phyloP scores from a whole-genome alignment of 495 filamentous ascomycete species.

The Penicillium canariense region DNA sequence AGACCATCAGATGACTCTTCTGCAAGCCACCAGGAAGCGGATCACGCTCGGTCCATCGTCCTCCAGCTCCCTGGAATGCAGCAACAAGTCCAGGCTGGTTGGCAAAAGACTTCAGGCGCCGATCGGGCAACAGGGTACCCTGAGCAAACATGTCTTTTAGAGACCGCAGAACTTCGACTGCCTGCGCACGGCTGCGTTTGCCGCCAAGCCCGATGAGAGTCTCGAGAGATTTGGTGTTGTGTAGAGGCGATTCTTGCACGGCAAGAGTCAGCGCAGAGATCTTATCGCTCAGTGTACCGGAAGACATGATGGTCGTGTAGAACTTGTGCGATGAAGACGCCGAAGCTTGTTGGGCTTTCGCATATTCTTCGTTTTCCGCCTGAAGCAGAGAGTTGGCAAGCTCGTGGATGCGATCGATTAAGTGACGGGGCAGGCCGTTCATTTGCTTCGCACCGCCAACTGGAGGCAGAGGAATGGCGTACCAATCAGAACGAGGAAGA shows the following conservation, averaged over 20 bases:
- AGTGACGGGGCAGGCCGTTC: constrained; percentile 49
- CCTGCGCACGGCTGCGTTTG: constrained; percentile 91
- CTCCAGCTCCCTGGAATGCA: constrained; percentile 55
- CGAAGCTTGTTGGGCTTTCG: constrained; percentile 46
- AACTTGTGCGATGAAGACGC: constrained; percentile 86
- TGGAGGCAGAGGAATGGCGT: constrained; percentile 60
- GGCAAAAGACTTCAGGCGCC: constrained; percentile 76
- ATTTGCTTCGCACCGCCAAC: constrained; percentile 50
- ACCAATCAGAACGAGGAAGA: constrained; percentile 82
- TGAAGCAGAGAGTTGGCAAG: constrained; percentile 74
- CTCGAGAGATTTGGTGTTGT: constrained; percentile 85
- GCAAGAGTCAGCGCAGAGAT: constrained; percentile 90
- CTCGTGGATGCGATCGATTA: constrained; percentile 69
- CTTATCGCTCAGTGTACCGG: constrained; percentile 94
- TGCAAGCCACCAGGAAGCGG: constrained; percentile 67
- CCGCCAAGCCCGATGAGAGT: constrained; percentile 73
- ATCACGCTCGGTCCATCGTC: constrained; percentile 63
- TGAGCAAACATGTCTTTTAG: constrained; percentile 91
- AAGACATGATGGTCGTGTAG: constrained; percentile 93
- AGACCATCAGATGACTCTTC: constrained; percentile 73
- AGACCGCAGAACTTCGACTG: constrained; percentile 84
- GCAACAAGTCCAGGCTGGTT: constrained; percentile 73
- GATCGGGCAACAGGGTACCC: constrained; percentile 80
- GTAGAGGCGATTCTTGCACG: constrained; percentile 91
- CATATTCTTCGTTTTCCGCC: constrained; percentile 66